A percentile compares a stretch with the other conserved stretches of the same genome.
These are phyloP conservation scores for Globisporangium recalcitrans DNA, from an alignment of 352 stramenopile species.

Conservation along the genomic window DNA sequence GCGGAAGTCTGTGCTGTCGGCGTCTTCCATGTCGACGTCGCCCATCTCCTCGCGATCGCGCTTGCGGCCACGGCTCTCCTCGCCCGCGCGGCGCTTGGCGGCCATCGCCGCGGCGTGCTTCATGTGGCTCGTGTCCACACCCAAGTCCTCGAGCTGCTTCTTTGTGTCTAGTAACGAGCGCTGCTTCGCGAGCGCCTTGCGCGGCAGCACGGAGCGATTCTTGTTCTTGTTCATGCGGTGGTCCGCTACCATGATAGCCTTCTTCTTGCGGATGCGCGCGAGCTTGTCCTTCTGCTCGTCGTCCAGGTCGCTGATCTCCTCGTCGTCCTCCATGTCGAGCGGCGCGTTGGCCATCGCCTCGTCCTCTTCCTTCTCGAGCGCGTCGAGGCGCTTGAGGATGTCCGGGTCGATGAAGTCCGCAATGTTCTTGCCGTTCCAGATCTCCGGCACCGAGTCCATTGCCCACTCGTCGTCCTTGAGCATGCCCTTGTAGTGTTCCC, in stretches of 20 bases:
- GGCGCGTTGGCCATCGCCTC: constrained; percentile 89
- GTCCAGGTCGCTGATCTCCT: constrained; percentile 90
- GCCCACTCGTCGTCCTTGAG: constrained; percentile 96
- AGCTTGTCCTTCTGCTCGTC: constrained; percentile 94
- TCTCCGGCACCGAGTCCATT: constrained; percentile 97
- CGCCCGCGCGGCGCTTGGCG: constrained; percentile 55
- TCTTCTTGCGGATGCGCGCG: constrained; percentile 77
- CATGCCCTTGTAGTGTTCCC: constrained; percentile 95
- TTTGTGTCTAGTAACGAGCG: constrained; percentile 79
- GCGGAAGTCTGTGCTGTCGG: constrained; percentile 68
- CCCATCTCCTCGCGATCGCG: constrained; percentile 74
- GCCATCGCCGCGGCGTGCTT: constrained; percentile 78
- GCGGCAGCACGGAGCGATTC: constrained; percentile 89
- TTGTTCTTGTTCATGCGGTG: constrained; percentile 94
- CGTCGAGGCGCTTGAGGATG: constrained; percentile 94
- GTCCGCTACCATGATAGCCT: constrained; percentile 75
- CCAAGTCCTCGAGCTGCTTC: constrained; percentile 87
- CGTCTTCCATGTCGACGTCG: constrained; percentile 87
- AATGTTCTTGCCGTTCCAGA: constrained; percentile 99
- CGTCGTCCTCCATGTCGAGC: constrained; percentile 85
- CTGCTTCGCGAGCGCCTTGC: constrained; percentile 81
- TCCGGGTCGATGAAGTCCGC: constrained; percentile 98
- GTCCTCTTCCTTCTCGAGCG: constrained; percentile 96
- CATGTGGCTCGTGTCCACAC: constrained; percentile 90
- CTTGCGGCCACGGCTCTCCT: constrained; percentile 83